A percentile compares a stretch with the other conserved stretches of the same genome.
These are phyloP conservation scores for Mrakia blollopis DNA, from an alignment of 768 basidiomycete species.

Conservation along the genomic window DNA sequence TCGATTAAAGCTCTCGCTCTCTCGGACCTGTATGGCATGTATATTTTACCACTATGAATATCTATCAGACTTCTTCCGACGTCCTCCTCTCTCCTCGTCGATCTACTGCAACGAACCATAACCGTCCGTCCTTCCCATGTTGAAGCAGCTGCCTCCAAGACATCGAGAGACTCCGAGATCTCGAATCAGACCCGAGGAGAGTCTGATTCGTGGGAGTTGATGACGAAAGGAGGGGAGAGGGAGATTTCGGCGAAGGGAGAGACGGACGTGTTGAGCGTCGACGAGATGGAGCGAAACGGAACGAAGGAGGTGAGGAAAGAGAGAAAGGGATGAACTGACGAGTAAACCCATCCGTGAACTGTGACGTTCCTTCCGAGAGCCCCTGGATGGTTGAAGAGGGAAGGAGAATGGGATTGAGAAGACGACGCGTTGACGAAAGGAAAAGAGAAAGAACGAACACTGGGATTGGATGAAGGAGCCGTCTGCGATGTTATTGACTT, in stretches of 20 bases:
- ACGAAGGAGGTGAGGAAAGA: background rate
- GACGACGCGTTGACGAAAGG: too few species aligned
- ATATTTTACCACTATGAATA: background rate
- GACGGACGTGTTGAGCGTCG: too few species aligned
- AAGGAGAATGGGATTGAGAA: too few species aligned
- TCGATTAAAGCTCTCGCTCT: too few species aligned
- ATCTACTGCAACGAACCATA: background rate
- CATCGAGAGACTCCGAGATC: background rate
- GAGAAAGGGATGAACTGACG: background rate
- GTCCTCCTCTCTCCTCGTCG: background rate
- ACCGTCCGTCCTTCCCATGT: conserved; percentile 3
- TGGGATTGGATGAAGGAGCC: background rate
- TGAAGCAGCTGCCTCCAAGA: background rate
- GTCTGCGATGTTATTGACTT: conserved; percentile 8
- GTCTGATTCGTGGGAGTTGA: too few species aligned
- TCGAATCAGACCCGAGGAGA: background rate
- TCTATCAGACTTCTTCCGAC: background rate
- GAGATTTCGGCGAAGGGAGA: background rate
- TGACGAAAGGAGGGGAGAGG: background rate
- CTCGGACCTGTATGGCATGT: too few species aligned
- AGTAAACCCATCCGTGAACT: conserved; percentile 15
- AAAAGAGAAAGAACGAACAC: background rate
- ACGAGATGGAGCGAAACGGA: too few species aligned
- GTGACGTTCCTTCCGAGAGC: background rate
- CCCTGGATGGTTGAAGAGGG: background rate